phyloP scores from a whole-genome alignment of 2,329 filamentous ascomycete genomes.

The Ceratocystis papillata region DNA sequence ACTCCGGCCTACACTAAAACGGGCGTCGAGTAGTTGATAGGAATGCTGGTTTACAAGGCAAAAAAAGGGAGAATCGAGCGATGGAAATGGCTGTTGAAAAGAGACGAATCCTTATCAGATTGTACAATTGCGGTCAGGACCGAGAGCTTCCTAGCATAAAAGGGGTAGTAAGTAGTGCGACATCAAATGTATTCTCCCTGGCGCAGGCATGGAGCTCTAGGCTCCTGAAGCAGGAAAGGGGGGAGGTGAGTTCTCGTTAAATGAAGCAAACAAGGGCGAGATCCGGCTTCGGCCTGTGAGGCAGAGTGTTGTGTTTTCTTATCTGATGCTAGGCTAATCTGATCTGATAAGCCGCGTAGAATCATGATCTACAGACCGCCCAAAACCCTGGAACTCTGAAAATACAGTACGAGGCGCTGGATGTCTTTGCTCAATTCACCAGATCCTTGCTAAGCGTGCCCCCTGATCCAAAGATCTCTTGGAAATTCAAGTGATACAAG shows the following conservation, averaged over 20 bases:
- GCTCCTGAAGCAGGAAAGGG: neutral
- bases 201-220: neutral
- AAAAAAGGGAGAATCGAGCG: neutral
- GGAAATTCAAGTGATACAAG: neutral
- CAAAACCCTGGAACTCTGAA: neutral
- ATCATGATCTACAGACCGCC: conserved; percentile 2
- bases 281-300: neutral
- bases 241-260: neutral
- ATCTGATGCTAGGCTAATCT: neutral
- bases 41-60: neutral
- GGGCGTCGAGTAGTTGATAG: neutral
- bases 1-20: neutral
- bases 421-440: neutral
- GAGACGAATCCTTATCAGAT: neutral
- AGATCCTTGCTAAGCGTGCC: neutral
- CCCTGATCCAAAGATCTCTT: neutral
- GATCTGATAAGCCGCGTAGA: neutral
- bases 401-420: neutral
- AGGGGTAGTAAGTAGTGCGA: neutral
- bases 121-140: neutral
- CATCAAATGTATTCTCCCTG: neutral
- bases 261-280: neutral
- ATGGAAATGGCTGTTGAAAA: neutral
- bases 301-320: neutral
- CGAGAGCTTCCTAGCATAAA: neutral